phyloP scores from a whole-genome alignment of 768 basidiomycete species.

The Leccinum imitatum region DNA sequence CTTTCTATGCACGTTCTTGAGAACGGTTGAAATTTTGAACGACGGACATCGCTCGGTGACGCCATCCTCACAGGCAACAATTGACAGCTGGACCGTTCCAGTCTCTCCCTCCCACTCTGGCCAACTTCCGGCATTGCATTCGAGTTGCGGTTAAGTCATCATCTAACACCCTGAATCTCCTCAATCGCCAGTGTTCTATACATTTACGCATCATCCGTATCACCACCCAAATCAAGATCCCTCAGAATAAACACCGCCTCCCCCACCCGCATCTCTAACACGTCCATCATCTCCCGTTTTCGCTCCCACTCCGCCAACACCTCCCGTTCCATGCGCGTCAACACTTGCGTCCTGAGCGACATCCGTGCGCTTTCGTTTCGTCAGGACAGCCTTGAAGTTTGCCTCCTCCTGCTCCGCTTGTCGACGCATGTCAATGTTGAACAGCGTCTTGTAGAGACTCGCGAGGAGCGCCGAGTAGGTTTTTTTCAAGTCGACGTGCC shows the following conservation, averaged over 20 bases:
- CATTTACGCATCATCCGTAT: constrained; percentile 42
- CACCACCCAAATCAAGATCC: constrained; percentile 61
- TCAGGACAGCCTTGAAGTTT: constrained; percentile 67
- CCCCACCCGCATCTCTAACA: constrained; percentile 85
- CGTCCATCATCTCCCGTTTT: constrained; percentile 69
- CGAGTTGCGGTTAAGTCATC: no score
- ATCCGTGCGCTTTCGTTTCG: constrained; percentile 79
- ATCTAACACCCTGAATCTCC: no score
- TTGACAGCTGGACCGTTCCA: no score
- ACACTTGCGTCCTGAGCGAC: constrained; percentile 74
- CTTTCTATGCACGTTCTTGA: no score
- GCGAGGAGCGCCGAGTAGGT: constrained; percentile 76
- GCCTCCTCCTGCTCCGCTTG: constrained; percentile 70
- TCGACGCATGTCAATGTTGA: constrained; percentile 76
- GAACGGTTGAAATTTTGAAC: no score
- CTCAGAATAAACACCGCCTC: constrained; percentile 86
- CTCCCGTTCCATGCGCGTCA: constrained; percentile 76
- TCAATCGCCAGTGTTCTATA: no score
- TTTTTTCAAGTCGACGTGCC: constrained; percentile 87
- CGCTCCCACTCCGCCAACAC: constrained; percentile 71
- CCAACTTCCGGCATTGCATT: no score
- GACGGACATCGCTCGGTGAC: no score
- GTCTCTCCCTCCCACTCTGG: no score
- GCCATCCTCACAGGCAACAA: no score
- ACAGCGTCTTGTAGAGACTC: constrained; percentile 72